Evolutionary conservation across 768 basidiomycete genomes (phyloP), one percentile per base, ranked within the genome.

Genomic region (Boletus rubescentipes): DNA sequence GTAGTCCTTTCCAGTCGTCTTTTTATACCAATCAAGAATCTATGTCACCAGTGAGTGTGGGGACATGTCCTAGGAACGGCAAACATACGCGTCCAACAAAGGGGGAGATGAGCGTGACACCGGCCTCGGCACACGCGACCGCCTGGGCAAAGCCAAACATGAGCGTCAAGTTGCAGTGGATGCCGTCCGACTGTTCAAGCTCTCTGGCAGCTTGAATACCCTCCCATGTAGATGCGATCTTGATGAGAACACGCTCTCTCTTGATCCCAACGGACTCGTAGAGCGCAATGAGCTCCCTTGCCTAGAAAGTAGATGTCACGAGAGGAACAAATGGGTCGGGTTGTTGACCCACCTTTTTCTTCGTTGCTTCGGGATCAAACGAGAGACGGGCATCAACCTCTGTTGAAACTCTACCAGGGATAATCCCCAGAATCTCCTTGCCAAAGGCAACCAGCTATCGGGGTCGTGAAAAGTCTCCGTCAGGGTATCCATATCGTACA

Each of bases 11-110:
- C 91, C 92, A 51, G 88, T 84, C 67, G 73, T 65, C 73, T 91
- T 91, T 83, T 97, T 98, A 84, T 98, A 85, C 93, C 94, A 98
- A 76, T 98, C 96, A 64, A 98, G 89, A 69, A 97, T 98, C 89
- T 91, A 57, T 18, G 29, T 21, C 1, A 34, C 15, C 36, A n/a
- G 21, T 32, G 12, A 5, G 3, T 5, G 76, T 86, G 69, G 47
- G 23, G 9, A 15, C 6, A 6, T 31, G 7, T 52, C 21, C 36
- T 4, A 31, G 2, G 26, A 34, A 9, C 8, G 9, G 10, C 35
- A 12, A 5, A 78, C 87, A 68, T 75, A 91, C 89, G 68, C 93
- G 89, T 58, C 93, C 95, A 69, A 98, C 95, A 74, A 98, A 98
- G 38, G 95, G 96, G 47, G 94, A 97, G 77, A 97, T 92, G 66